Evolutionary conservation across 768 basidiomycete genomes (phyloP).

Genomic region (Phanerodontia chrysosporium): DNA sequence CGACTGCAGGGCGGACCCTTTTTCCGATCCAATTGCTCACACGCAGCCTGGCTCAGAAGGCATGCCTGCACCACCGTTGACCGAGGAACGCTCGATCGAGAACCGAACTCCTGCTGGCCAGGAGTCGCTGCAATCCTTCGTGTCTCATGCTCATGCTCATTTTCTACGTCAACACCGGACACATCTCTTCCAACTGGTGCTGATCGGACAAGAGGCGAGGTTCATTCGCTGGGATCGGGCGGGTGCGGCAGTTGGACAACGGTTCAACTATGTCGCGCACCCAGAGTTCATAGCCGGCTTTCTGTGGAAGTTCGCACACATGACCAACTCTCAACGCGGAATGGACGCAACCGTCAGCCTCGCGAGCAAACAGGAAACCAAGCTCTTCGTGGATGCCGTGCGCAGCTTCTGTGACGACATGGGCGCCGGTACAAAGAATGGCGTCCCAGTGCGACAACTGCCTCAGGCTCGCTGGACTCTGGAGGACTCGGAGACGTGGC

Average conservation of each 20-base stretch:
- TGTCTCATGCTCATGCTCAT: background rate
- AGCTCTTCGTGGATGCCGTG: background rate
- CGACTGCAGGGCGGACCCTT: background rate
- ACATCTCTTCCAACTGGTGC: background rate
- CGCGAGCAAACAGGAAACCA: background rate
- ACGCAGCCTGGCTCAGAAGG: background rate
- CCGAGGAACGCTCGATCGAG: background rate
- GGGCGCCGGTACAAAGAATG: background rate
- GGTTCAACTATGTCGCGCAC: background rate
- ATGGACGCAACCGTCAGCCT: background rate
- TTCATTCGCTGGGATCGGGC: background rate
- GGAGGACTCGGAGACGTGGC: background rate
- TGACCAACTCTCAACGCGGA: background rate
- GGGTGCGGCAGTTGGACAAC: background rate
- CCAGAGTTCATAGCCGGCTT: background rate
- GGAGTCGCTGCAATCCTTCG: background rate
- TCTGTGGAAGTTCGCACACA: background rate
- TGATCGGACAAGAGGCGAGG: background rate
- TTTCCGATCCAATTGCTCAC: background rate
- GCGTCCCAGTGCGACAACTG: background rate
- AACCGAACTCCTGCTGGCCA: background rate
- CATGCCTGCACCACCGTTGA: background rate
- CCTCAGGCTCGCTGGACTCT: background rate
- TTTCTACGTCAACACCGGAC: background rate
- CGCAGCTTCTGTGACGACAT: background rate